Evolutionary conservation across 129 eudicot genomes (phyloP).

Genomic region (Mikania micrantha): DNA sequence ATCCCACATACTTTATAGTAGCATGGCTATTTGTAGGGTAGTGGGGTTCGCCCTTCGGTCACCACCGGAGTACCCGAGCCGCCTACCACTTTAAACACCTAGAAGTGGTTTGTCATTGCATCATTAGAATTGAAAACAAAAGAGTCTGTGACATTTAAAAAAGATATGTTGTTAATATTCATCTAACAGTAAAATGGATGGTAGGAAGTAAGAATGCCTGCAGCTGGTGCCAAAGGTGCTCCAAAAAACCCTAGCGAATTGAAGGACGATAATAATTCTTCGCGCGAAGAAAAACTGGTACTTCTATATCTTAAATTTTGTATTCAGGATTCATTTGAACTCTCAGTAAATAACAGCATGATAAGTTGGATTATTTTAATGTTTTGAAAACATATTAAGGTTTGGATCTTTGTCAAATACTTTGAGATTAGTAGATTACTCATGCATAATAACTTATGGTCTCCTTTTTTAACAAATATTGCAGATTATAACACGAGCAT

Average conservation of each 20-base stretch:
- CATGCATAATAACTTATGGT: neutral
- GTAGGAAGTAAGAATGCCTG: slow-evolving; percentile 99
- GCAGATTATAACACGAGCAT: slow-evolving; percentile 76
- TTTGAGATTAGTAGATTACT: neutral
- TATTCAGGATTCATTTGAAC: neutral
- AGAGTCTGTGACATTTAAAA: neutral
- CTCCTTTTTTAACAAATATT: slow-evolving; percentile 6
- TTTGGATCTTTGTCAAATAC: neutral
- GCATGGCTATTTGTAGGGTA: too few relatives aligned
- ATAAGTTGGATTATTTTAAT: neutral
- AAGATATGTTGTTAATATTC: slow-evolving; percentile 16
- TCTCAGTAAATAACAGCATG: neutral
- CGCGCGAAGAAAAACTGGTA: slow-evolving; percentile 94
- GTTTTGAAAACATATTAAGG: neutral
- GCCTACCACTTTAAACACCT: too few relatives aligned
- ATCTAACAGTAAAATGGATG: slow-evolving; percentile 23
- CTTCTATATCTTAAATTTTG: neutral
- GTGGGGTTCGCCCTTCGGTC: too few relatives aligned
- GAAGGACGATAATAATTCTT: slow-evolving; percentile 78
- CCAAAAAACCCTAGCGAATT: slow-evolving; percentile 76
- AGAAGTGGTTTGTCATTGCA: neutral
- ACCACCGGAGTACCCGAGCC: too few relatives aligned
- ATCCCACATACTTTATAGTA: too few relatives aligned
- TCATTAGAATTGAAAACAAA: neutral
- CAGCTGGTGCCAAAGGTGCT: slow-evolving; percentile 92